phyloP scores from a whole-genome alignment of 2,329 filamentous ascomycete species.

The Xylariomycetidae sp. region DNA sequence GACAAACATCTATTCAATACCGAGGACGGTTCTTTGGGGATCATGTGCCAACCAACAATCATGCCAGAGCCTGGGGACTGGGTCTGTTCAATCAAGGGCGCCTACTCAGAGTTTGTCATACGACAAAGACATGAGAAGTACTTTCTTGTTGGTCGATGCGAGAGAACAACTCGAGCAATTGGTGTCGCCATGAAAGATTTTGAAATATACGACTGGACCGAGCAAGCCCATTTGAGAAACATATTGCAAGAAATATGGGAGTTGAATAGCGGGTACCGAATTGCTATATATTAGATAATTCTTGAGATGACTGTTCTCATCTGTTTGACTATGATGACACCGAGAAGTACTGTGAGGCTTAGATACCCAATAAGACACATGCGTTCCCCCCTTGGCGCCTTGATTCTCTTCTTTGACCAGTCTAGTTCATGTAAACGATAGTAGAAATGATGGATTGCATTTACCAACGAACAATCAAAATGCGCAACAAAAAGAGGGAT shows the following conservation, averaged over 20 bases:
- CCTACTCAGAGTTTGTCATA: constrained; percentile 6
- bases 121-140: constrained; percentile 2
- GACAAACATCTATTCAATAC: constrained; percentile 3
- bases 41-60: constrained; percentile 4
- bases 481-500: no score
- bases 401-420: no score
- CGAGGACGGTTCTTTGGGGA: constrained; percentile 5
- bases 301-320: no score
- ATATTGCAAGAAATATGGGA: constrained; percentile 1
- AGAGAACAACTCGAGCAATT: constrained; percentile 1
- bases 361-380: no score
- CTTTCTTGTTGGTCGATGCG: constrained; percentile 6
- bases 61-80: constrained; percentile 3
- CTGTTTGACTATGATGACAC: no score
- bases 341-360: no score
- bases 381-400: no score
- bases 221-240: neutral
- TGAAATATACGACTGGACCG: constrained; percentile 1
- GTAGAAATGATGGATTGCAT: no score
- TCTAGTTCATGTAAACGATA: no score
- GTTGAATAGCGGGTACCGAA: no score
- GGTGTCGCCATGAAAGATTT: neutral
- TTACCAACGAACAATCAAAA: no score
- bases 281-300: no score
- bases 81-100: constrained; percentile 8